Evolutionary conservation across 495 filamentous ascomycete genomes (phyloP).

Genomic region (Penicillium bovifimosum): DNA sequence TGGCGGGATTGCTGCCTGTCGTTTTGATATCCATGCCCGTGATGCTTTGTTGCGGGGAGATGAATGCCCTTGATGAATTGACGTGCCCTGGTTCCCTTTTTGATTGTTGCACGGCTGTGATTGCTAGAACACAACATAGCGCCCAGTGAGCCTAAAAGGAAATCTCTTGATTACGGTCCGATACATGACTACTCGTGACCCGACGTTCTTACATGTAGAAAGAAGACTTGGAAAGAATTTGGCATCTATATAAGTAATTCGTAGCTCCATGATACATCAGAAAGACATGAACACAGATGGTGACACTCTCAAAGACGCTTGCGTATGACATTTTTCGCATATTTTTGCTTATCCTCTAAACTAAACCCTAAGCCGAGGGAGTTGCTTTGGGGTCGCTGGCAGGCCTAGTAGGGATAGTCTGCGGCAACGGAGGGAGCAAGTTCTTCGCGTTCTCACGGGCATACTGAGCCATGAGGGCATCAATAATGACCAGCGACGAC

Average conservation of each 20-base stretch:
- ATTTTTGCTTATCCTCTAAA: neutral
- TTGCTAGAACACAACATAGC: neutral
- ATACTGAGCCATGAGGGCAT: conserved; percentile 84
- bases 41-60: conserved; percentile 7
- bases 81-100: neutral
- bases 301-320: conserved; percentile 1
- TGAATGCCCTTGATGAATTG: conserved; percentile 2
- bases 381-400: conserved; percentile 22
- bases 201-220: no score
- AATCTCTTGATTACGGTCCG: no score
- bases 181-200: neutral
- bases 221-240: no score
- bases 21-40: conserved; percentile 2
- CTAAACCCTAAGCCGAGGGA: conserved; percentile 1
- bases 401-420: conserved; percentile 34
- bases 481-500: conserved; percentile 86
- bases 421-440: conserved; percentile 36
- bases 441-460: conserved; percentile 51
- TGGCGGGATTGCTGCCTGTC: neutral
- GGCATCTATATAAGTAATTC: neutral
- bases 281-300: neutral
- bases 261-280: conserved; percentile 4
- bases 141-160: neutral
- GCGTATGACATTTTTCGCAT: conserved; percentile 1
- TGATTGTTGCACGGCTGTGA: neutral